These are phyloP conservation scores for Mycena galopus DNA, from an alignment of 768 basidiomycete species.

Conservation along the genomic window DNA sequence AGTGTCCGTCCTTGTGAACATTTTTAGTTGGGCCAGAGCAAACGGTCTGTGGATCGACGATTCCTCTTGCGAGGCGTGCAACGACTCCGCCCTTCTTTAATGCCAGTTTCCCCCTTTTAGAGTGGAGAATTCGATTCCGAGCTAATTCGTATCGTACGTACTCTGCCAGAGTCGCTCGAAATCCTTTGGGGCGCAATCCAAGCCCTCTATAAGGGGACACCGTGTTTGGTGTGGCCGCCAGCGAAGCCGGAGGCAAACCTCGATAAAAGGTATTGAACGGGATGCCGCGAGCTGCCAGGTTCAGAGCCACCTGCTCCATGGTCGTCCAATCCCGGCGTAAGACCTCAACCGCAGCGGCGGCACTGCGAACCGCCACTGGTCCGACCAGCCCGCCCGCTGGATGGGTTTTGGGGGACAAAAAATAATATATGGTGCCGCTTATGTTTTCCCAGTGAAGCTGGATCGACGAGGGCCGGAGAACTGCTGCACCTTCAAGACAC, in stretches of 20 bases:
- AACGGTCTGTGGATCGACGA: slow-evolving; percentile 8
- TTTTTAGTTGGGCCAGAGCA: slow-evolving; percentile 2
- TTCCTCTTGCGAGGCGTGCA: slow-evolving; percentile 7
- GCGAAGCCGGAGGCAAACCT: neutral
- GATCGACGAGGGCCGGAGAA: slow-evolving; percentile 16
- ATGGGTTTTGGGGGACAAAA: slow-evolving; percentile 1
- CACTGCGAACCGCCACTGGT: neutral
- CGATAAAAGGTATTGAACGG: slow-evolving; percentile 8
- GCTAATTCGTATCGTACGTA: slow-evolving; percentile 8
- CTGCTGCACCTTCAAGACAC: slow-evolving; percentile 1
- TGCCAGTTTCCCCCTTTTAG: slow-evolving; percentile 11
- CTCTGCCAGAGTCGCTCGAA: neutral
- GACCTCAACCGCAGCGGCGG: slow-evolving; percentile 10
- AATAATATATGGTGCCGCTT: neutral
- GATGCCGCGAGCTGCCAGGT: slow-evolving; percentile 17
- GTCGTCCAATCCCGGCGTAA: slow-evolving; percentile 13
- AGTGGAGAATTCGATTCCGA: slow-evolving; percentile 13
- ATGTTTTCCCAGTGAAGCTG: slow-evolving; percentile 18
- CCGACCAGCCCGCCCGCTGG: neutral
- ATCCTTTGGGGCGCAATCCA: slow-evolving; percentile 1
- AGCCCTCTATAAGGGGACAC: neutral
- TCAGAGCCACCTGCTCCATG: slow-evolving; percentile 5
- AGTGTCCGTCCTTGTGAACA: neutral
- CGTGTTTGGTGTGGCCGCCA: too few species aligned
- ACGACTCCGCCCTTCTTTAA: slow-evolving; percentile 17